A percentile compares a stretch with the other conserved stretches of the same genome.
phyloP scores from a whole-genome alignment of 768 basidiomycete species.

The Tulasnella sp. region DNA sequence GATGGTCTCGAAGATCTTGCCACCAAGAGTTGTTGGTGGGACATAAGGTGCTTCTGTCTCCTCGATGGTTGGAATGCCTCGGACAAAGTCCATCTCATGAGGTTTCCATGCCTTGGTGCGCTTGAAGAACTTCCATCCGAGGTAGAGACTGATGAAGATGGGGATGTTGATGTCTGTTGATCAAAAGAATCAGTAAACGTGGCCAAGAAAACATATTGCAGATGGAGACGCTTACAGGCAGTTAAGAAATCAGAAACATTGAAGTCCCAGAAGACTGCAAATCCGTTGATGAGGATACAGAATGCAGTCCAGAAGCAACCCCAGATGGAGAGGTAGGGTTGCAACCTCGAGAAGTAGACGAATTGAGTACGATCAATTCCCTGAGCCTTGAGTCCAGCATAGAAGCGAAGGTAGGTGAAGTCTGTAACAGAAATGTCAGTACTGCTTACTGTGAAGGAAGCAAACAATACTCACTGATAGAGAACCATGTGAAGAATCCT shows the following conservation, averaged over 20 bases:
- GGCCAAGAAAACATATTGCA: not conserved
- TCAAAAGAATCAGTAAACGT: constrained; percentile 4
- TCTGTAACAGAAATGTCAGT: constrained; percentile 23
- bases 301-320: constrained; percentile 46
- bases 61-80: constrained; percentile 56
- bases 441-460: not conserved
- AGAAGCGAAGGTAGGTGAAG: constrained; percentile 59
- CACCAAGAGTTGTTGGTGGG: constrained; percentile 37
- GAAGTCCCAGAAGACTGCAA: constrained; percentile 52
- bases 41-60: constrained; percentile 48
- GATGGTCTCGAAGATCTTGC: constrained; percentile 37
- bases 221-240: constrained; percentile 30
- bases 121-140: constrained; percentile 34
- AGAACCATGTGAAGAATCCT: constrained; percentile 55
- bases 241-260: constrained; percentile 40
- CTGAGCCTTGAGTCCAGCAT: constrained; percentile 23
- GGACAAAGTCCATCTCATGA: constrained; percentile 57
- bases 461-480: constrained; percentile 30
- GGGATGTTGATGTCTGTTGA: constrained; percentile 33
- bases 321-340: constrained; percentile 56
- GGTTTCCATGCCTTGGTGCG: constrained; percentile 38
- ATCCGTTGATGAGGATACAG: constrained; percentile 46
- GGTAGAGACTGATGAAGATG: constrained; percentile 35
- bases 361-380: constrained; percentile 35
- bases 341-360: constrained; percentile 27